Evolutionary conservation across 768 basidiomycete species (phyloP), one percentile per base, ranked within the genome.

Genomic region (Lepiota brunneoincarnata): DNA sequence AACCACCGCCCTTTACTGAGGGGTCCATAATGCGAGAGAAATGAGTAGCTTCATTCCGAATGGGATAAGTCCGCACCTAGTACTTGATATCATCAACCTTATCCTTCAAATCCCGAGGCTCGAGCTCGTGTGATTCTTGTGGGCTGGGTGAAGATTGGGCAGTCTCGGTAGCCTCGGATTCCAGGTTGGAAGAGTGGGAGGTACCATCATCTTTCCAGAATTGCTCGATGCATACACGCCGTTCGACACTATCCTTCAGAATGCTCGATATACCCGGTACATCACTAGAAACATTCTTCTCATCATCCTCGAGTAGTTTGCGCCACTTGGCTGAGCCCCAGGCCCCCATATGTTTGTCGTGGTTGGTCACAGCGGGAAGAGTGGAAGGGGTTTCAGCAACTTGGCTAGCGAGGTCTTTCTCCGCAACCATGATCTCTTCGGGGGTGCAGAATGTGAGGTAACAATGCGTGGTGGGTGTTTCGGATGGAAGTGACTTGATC

Each of bases 21-120:
- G 72, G 72, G 56, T 73, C 73, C 73, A 73, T 72, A 34, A 73
- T 64, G 51, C n/a, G n/a, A n/a, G n/a, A n/a, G n/a, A n/a, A n/a
- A n/a, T n/a, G n/a, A n/a, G n/a, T n/a, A n/a, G n/a, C n/a, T n/a
- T n/a, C n/a, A n/a, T n/a, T n/a, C n/a, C n/a, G n/a, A n/a, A n/a
- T n/a, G n/a, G n/a, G n/a, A n/a, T n/a, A n/a, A n/a, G n/a, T n/a
- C n/a, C n/a, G n/a, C n/a, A n/a, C n/a, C n/a, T n/a, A n/a, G n/a
- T n/a, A n/a, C n/a, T n/a, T n/a, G n/a, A n/a, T n/a, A n/a, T n/a
- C n/a, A n/a, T n/a, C n/a, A n/a, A n/a, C n/a, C n/a, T n/a, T n/a
- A n/a, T n/a, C n/a, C n/a, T n/a, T n/a, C n/a, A n/a, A n/a, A n/a
- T n/a, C n/a, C n/a, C n/a, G n/a, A n/a, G n/a, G n/a, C n/a, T n/a